Evolutionary conservation across 805 yeast genomes (phyloP), one percentile per base, ranked within the genome.

Genomic region (Wickerhamomyces bisporus): DNA sequence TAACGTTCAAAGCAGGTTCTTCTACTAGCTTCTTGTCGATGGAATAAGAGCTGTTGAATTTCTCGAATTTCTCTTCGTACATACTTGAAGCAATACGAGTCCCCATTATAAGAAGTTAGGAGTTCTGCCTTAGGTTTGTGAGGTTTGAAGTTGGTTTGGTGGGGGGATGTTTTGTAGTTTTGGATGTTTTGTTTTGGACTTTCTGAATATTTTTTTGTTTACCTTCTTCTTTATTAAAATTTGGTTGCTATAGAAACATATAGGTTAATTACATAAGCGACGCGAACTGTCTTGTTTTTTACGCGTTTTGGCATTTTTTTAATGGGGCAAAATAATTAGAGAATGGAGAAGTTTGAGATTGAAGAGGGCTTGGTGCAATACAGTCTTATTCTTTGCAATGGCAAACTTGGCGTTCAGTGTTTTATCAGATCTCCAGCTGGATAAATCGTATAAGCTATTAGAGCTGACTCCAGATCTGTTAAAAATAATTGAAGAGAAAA

Each of bases 381-480:
- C n/a, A n/a, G n/a, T n/a, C n/a, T n/a, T n/a, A n/a, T n/a, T n/a
- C n/a, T 21, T 21, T 11, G n/a, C 4, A 6, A 17, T 14, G 31
- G 18, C 18, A 4, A 34, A 20, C 14, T 32, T 28, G 21, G 36
- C 29, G 3, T 42, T 19, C 21, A 13, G 27, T 14, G 27, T 44
- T 31, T 27, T 42, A 3, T 30, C 42, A 2, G 28, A 34, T 6
- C 17, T 41, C n/a, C 30, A 41, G 6, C 48, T 58, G n/a, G 58
- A 55, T 14, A 34, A 43, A 2, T 58, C 66, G 1, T 74, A 71
- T 43, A 73, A 71, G 46, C 55, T 81, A 6, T 51, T 81, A 6
- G 80, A 77, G 47, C 61, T 80, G 7, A 63, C 73, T 1, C 72
- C 76, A 6, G 80, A 71, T 3, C 44, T 80, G 2, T 39, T 76